Evolutionary conservation across 2,329 filamentous ascomycete species (phyloP), one percentile per base, ranked within the genome.

Genomic region (Apiospora rasikravindrae): DNA sequence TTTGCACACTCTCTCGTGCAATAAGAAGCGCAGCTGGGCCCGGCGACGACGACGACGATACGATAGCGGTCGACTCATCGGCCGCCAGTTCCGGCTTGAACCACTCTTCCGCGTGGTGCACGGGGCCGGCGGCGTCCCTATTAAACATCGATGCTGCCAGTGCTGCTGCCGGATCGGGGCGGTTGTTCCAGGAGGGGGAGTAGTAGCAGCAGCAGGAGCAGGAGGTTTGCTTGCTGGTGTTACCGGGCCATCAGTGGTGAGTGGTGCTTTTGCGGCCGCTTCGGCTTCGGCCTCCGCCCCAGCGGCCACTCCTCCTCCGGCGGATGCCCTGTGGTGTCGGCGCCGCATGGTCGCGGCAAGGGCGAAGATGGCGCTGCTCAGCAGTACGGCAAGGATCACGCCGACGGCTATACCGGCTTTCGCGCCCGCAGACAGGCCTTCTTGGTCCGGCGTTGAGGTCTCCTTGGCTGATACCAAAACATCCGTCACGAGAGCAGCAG

Each of bases 21-120:
- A 10, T 22, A 5, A 49, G 22, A 19, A 29, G 6, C 1, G 16
- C 19, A 8, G 57, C 57, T 40, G 19, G 57, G 19, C 40, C 33
- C 10, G 57, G 57, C 33, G 57, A 40, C 19, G 45, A 24, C 10
- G 45, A 49, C 57, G 33, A 64, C 33, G 33, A 37, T 6, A 37
- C 33, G 13, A 64, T 69, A 70, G 33, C 40, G 33, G 57, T 64
- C 33, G 67, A 67, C 53, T 72, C 72, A 29, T 77, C 70, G n/a
- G 75, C 75, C 0, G 75, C 64, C 22, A 77, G 72, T 29, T 77
- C 76, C 4, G 73, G 69, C 44, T 73, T 75, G 72, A 72, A 75
- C 19, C 69, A 67, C 42, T 70, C 70, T 2, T 70, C 69, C 5
- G 69, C 33, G 40, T 29, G 24, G 61, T 37, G 8, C 61, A 26